A percentile compares a stretch with the other conserved stretches of the same genome.
Evolutionary conservation across 75 land plant species (phyloP).

Genomic region (Pinus taeda): DNA sequence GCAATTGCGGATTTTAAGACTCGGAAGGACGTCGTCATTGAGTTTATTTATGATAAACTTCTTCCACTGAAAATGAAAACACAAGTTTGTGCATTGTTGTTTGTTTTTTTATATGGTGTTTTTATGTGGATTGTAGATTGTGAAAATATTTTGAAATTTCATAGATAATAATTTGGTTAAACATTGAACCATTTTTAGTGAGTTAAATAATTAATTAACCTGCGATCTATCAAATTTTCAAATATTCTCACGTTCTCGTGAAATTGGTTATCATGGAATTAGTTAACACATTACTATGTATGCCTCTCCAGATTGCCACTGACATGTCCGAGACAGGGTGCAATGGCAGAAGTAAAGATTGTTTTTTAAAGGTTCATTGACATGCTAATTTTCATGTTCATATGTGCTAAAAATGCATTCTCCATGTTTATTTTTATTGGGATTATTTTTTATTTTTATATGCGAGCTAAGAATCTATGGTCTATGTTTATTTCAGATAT

Average conservation of each 20-base stretch:
- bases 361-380: constrained; percentile 66
- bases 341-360: constrained; percentile 60
- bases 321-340: constrained; percentile 29
- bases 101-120: neutral
- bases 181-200: too few relatives aligned
- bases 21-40: constrained; percentile 69
- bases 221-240: too few relatives aligned
- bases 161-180: too few relatives aligned
- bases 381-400: neutral
- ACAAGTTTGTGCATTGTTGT: neutral
- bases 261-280: too few relatives aligned
- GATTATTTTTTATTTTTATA: too few relatives aligned
- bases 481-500: constrained; percentile 48
- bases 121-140: too few relatives aligned
- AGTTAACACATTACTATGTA: neutral
- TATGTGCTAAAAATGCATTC: too few relatives aligned
- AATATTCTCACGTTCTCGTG: too few relatives aligned
- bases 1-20: constrained; percentile 93
- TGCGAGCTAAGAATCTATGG: too few relatives aligned
- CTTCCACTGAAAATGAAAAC: constrained; percentile 16
- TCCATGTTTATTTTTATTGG: neutral
- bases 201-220: too few relatives aligned
- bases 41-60: constrained; percentile 61
- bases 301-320: constrained; percentile 22
- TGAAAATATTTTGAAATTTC: too few relatives aligned